Base-by-base conservation (phyloP, 768 basidiomycete genomes). In the Plicaturopsis crispa region DNA sequence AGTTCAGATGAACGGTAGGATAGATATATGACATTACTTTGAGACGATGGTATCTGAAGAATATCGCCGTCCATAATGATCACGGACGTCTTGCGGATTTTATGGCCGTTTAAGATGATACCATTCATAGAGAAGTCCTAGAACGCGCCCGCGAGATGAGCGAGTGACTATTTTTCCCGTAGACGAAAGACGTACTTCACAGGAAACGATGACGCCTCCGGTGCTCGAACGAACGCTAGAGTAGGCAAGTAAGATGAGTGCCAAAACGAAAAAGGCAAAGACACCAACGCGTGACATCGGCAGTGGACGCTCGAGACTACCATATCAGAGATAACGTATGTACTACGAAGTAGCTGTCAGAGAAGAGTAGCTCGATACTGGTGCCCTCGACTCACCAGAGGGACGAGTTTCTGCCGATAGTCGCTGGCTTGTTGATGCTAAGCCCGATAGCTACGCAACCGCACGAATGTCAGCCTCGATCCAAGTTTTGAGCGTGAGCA, bases 71-170 rank as follows among this genome's bases (percentile, higher is more conserved):
- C 72, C 80, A 84, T 79, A 11, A 90, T 62, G 38, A 90, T 80
- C 17, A 81, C 70, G 0, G 77, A 75, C 0, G 72, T 62, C 52
- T 80, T 85, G 36, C 70, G 69, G 26, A 89, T 76, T 34, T 70
- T 69, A 48, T 84, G 72, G 0, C 72, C 78, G 48, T 90, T 90
- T 33, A 88, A 63, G 21, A 70, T 55, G 24, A 87, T 60, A 1
- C 87, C 87, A 43, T 90, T 89, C 14, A 80, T 75, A 1, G 87
- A 90, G 18, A 77, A 24, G 54, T 89, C 87, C 85, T 88, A 44
- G 7, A 5, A 28, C 33, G 13, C 13, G 19, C 30, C 13, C 8
- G 16, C 18, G n/a, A 5, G 8, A 13, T 20, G 8, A 19, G 8
- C 7, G 35, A 23, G 22, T 33, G 11, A n/a, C n/a, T 34, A 14